Conservation (phyloP, 1,139 yeast species). For the Magnusiomyces tetraspermus region DNA sequence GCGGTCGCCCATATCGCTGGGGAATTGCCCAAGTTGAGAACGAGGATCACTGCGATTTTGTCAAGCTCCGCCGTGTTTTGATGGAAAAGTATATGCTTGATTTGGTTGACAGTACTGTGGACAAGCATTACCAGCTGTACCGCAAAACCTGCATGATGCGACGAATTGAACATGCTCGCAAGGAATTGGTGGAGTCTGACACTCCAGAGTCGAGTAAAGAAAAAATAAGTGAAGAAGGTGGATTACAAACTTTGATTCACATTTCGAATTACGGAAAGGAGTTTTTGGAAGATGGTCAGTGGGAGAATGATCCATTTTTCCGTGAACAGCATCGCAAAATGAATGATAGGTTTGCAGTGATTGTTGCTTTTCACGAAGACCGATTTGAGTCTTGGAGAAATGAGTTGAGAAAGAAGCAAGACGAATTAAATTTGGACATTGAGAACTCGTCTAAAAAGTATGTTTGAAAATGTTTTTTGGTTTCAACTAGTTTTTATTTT, state of each 20-base stretch:
- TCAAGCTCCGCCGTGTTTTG: constrained; percentile 46
- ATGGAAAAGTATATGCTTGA: constrained; percentile 65
- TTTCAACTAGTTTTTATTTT: not conserved
- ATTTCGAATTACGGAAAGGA: constrained; percentile 36
- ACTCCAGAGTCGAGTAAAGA: constrained; percentile 15
- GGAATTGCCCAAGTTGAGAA: constrained; percentile 67
- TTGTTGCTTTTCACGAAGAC: constrained; percentile 46
- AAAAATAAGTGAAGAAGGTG: constrained; percentile 23
- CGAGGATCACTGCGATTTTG: constrained; percentile 55
- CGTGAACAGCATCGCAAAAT: constrained; percentile 39
- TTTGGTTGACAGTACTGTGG: constrained; percentile 69
- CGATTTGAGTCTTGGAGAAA: constrained; percentile 60
- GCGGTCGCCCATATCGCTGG: constrained; percentile 67
- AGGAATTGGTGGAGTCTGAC: constrained; percentile 37
- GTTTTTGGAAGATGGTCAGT: constrained; percentile 33
- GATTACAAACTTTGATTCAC: constrained; percentile 30
- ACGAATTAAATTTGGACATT: constrained; percentile 47
- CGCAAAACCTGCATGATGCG: constrained; percentile 61
- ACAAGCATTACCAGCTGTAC: constrained; percentile 70
- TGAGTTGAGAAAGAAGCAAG: constrained; percentile 49
- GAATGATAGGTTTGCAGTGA: constrained; percentile 41
- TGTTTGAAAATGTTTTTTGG: not conserved
- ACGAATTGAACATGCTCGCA: constrained; percentile 51
- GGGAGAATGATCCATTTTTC: constrained; percentile 43
- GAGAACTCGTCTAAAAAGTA: constrained; percentile 25